Evolutionary conservation across 1,284 basidiomycete species (phyloP), one percentile per base, ranked within the genome.

Genomic region (Rhodotorula sp.): DNA sequence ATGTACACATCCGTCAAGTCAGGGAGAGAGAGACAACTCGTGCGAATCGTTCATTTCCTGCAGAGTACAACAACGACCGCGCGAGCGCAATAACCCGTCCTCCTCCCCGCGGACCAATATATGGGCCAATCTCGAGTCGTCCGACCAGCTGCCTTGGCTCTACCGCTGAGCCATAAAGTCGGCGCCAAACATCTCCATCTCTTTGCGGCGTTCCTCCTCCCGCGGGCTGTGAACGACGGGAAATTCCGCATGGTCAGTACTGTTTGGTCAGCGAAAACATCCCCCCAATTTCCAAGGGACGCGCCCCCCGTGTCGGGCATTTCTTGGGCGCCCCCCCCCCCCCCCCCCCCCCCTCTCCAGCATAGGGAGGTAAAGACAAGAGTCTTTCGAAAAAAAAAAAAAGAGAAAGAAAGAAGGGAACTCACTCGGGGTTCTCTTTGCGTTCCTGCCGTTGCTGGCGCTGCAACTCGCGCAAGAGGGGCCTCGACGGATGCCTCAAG

Each of bases 381-480:
- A 34, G 34, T 34, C 34, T 34, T 34, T 34, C 34, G 34, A 31
- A 8, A 2, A 39, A 61, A 12, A 39, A 16, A 21, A 39, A 43
- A 7, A 26, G 16, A 61, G 6, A 39, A 16, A 21, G 48, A 43
- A 7, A 26, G 16, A 7, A 7, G 34, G 64, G 46, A 10, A 70
- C 62, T 21, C 65, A 69, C 58, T 77, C 73, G 5, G 79, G 79
- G 70, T 80, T 78, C 59, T 80, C 75, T 71, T 89, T 87, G 65
- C 93, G 85, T 77, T 96, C 93, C 31, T 95, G 77, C 60, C 91
- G 85, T 81, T 97, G 94, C 46, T 92, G 91, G 62, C 88, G 88
- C 46, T 89, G 87, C 64, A 97, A 84, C 23, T 90, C 88, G 57
- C 86, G 87, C 3, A 93, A 89, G 14, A 96, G 87, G 8, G 90